Evolutionary conservation across 2,329 filamentous ascomycete species (phyloP), one percentile per base, ranked within the genome.

Genomic region (Diaporthe nobilis): DNA sequence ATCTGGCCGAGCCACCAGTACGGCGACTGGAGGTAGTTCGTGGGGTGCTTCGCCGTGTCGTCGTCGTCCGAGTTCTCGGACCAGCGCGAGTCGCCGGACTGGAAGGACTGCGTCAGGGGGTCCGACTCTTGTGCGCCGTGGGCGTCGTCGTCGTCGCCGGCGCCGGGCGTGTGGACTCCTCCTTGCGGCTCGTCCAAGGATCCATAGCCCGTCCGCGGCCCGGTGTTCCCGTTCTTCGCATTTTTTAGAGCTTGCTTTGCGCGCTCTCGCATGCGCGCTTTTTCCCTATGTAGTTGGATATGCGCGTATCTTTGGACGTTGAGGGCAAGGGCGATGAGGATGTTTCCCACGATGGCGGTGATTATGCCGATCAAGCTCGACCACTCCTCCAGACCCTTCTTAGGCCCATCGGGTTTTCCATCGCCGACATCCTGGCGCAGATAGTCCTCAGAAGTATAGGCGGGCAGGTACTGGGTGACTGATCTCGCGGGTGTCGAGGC

Each of bases 271-370:
- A 89, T 86, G 77, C 90, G 89, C 61, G 90, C 88, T 79, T 90
- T 91, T 82, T 96, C 92, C 79, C 92, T 90, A 77, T 95, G 92
- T 77, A 99, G 89, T 74, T 93, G 91, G 75, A 97, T 95, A 82
- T 99, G 97, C 47, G 97, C 96, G 83, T 98, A 98, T 78, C 97
- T 92, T 85, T 99, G 97, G 68, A 97, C 96, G 82, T 99, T 99
- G 77, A 99, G 91, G 17, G 97, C 97, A 78, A 99, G 92, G 0
- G 96, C 98, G 79, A 99, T 98, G 72, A 99, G 90, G 47, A 98
- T 88, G 81, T 99, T 99, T 74, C 97, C 97, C 71, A 94, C 90
- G 81, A 99, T 97, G 70, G 97, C 96, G 3, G 96, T 98, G 72
- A 96, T 85, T 81, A 99, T 98, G 80, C 97, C 97, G 82, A 99